A percentile compares a stretch with the other conserved stretches of the same genome.
phyloP scores from a whole-genome alignment of 352 stramenopile genomes.

The Pythium graminicola region DNA sequence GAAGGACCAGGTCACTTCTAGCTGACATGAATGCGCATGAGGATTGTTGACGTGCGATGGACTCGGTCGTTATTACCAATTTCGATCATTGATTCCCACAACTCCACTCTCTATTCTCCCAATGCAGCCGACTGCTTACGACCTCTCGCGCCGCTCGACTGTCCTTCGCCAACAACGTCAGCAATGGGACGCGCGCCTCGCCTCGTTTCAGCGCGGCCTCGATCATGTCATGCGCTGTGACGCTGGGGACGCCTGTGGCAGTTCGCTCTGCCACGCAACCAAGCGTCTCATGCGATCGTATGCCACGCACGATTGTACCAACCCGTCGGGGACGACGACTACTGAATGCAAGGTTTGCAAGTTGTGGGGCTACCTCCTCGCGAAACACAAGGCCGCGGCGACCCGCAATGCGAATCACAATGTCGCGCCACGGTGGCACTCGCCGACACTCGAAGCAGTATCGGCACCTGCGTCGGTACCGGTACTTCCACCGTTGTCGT shows the following conservation, averaged over 20 bases:
- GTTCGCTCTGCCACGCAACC: conserved; percentile 68
- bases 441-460: conserved; percentile 1
- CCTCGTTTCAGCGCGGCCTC: conserved; percentile 57
- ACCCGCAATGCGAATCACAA: conserved; percentile 5
- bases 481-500: conserved; percentile 17
- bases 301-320: conserved; percentile 49
- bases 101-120: conserved; percentile 8
- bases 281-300: conserved; percentile 59
- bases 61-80: conserved; percentile 3
- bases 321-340: conserved; percentile 2
- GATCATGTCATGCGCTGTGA: conserved; percentile 54
- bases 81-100: conserved; percentile 18
- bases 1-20: no score
- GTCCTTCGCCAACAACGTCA: conserved; percentile 26
- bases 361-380: conserved; percentile 58
- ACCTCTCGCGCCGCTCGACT: background rate
- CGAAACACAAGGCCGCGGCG: conserved; percentile 17
- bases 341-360: conserved; percentile 69
- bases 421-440: conserved; percentile 8
- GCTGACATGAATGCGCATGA: no score
- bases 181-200: conserved; percentile 56
- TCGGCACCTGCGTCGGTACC: background rate
- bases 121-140: conserved; percentile 17
- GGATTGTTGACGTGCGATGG: no score
- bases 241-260: conserved; percentile 46